Evolutionary conservation across 208 protist genomes (phyloP).

Genomic region (Trypanosoma vivax): DNA sequence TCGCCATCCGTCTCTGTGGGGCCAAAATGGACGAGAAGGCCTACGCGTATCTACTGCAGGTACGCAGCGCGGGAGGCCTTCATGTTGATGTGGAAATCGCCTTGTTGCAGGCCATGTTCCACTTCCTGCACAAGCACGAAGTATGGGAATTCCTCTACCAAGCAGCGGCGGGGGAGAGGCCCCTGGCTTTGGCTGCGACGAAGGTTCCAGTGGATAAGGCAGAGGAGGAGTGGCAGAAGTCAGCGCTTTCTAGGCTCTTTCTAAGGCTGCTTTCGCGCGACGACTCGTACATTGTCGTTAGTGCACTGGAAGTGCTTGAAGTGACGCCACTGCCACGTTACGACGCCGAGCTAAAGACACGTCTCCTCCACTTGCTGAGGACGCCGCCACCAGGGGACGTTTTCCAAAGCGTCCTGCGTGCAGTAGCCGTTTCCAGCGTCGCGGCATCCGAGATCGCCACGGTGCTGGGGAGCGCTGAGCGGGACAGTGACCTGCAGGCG

Average conservation of each 20-base stretch:
- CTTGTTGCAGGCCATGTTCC: conserved; percentile 9
- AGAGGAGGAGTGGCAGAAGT: conserved; percentile 9
- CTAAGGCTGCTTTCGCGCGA: conserved; percentile 2
- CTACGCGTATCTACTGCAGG: conserved; percentile 6
- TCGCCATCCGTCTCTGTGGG: not conserved
- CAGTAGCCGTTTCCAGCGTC: not conserved
- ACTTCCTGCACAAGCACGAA: conserved; percentile 7
- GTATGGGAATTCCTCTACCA: conserved; percentile 8
- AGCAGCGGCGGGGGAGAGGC: not conserved
- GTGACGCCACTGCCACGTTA: not conserved
- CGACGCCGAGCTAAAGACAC: not conserved
- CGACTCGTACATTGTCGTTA: not conserved
- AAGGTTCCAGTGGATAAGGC: not conserved
- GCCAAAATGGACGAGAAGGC: not conserved
- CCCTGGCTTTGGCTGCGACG: not conserved
- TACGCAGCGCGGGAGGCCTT: not conserved
- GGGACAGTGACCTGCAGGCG: not conserved
- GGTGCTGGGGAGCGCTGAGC: not conserved
- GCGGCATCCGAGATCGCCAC: not conserved
- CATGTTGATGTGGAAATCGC: conserved; percentile 10
- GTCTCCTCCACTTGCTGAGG: conserved; percentile 1
- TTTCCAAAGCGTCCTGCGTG: not conserved
- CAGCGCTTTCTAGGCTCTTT: conserved; percentile 1
- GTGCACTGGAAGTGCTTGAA: not conserved
- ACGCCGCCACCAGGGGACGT: not conserved